Percentiles rank a stretch among this genome's conserved stretches.
Evolutionary conservation across 352 stramenopile genomes (phyloP).

Genomic region (Blastocystis sp.): DNA sequence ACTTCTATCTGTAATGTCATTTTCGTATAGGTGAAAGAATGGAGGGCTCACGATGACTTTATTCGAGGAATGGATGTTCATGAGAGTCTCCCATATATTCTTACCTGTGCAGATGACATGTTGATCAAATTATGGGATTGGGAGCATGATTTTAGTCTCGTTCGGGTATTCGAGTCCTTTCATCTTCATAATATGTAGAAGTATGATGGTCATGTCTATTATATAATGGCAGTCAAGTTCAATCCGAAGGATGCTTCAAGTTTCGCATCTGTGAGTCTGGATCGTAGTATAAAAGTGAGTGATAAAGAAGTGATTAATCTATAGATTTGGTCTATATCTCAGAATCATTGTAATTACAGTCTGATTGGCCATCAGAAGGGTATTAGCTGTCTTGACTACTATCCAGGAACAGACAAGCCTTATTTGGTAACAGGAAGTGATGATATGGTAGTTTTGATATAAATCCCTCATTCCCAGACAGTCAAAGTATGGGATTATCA

Average conservation of each 20-base stretch:
- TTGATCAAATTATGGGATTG: slow-evolving; percentile 98
- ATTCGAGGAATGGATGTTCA: slow-evolving; percentile 94
- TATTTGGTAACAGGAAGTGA: slow-evolving; percentile 94
- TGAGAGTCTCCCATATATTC: slow-evolving; percentile 88
- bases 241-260: slow-evolving; percentile 98
- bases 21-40: slow-evolving; percentile 76
- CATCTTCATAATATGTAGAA: background rate
- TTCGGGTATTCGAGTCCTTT: background rate
- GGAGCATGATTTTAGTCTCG: slow-evolving; percentile 39
- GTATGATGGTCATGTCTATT: slow-evolving; percentile 83
- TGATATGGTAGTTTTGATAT: slow-evolving; percentile 70
- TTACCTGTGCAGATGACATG: slow-evolving; percentile 95
- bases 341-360: slow-evolving; percentile 87
- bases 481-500: slow-evolving; percentile 99
- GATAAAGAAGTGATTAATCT: background rate
- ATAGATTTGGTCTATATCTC: slow-evolving; percentile 80
- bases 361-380: slow-evolving; percentile 87
- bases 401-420: slow-evolving; percentile 94
- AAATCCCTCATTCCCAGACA: slow-evolving; percentile 71
- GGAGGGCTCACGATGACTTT: slow-evolving; percentile 95
- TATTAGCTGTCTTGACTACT: slow-evolving; percentile 98
- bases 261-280: slow-evolving; percentile 92
- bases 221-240: slow-evolving; percentile 97
- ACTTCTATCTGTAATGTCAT: slow-evolving; percentile 61
- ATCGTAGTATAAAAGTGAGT: slow-evolving; percentile 88